Percentiles rank a stretch among this genome's conserved stretches.
Conservation (phyloP, 2,329 filamentous ascomycete genomes). For the Lecanicillium sp. region DNA sequence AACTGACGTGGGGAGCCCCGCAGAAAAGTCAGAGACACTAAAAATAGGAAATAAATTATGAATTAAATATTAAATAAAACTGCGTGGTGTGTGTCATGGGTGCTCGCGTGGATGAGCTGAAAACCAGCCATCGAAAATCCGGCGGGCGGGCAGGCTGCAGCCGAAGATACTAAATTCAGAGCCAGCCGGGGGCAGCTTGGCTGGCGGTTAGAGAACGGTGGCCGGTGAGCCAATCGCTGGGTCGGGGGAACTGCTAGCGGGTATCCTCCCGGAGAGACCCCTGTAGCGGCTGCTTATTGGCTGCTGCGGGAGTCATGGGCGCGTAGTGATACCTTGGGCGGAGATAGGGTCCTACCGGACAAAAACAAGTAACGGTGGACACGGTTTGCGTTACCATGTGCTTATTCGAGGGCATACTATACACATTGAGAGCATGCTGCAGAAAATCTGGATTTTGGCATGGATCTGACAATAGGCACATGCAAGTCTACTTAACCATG, state of each 20-base stretch:
- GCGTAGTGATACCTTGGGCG: too few species aligned
- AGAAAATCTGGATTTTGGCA: too few species aligned
- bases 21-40: background rate
- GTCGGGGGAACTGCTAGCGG: background rate
- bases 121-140: background rate
- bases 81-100: background rate
- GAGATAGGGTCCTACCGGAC: too few species aligned
- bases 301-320: background rate
- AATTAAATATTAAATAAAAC: background rate
- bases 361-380: too few species aligned
- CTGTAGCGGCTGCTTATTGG: background rate
- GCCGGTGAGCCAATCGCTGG: slow-evolving; percentile 5
- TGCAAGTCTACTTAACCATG: too few species aligned
- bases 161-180: background rate
- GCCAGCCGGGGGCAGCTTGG: background rate
- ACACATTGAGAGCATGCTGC: too few species aligned
- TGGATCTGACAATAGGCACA: too few species aligned
- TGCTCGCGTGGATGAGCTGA: background rate
- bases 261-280: background rate
- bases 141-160: too few species aligned
- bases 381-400: too few species aligned
- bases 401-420: too few species aligned
- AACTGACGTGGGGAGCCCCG: background rate
- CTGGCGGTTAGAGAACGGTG: slow-evolving; percentile 11
- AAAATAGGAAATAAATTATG: slow-evolving; percentile 5